Percentiles rank a stretch among this genome's conserved stretches.
phyloP scores from a whole-genome alignment of 306 rosid species.

The Acacia crassicarpa region DNA sequence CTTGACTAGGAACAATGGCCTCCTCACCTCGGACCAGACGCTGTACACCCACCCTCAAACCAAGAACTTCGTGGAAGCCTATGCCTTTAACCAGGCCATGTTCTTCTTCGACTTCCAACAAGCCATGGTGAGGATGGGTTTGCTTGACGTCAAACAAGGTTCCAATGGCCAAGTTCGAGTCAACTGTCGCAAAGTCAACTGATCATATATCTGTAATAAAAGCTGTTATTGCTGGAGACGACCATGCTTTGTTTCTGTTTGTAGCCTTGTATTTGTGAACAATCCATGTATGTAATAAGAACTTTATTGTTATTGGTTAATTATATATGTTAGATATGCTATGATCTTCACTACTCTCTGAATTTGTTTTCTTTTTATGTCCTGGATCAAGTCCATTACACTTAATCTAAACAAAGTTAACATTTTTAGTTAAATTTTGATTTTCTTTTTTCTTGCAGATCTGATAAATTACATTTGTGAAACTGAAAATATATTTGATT shows the following conservation, averaged over 20 bases:
- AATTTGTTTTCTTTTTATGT: neutral
- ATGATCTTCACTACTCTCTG: neutral
- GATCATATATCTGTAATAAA: neutral
- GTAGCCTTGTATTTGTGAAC: neutral
- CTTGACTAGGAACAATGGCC: slow-evolving; percentile 53
- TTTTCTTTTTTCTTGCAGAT: neutral
- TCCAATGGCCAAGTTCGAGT: slow-evolving; percentile 64
- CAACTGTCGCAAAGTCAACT: slow-evolving; percentile 65
- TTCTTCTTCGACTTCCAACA: slow-evolving; percentile 81
- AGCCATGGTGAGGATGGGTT: slow-evolving; percentile 80
- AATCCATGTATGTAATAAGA: neutral
- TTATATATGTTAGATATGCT: neutral
- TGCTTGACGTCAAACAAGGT: slow-evolving; percentile 60
- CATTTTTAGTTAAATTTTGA: neutral
- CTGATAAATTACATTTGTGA: neutral
- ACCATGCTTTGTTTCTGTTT: neutral
- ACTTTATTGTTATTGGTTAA: neutral
- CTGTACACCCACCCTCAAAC: slow-evolving; percentile 58
- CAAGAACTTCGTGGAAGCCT: slow-evolving; percentile 57
- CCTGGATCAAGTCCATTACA: neutral
- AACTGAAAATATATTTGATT: neutral
- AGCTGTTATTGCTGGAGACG: neutral
- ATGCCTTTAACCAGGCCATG: slow-evolving; percentile 74
- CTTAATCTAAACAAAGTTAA: neutral
- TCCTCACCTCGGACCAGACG: slow-evolving; percentile 73